Evolutionary conservation across 2,329 filamentous ascomycete species (phyloP).

Genomic region (Teratosphaeriaceae sp.): DNA sequence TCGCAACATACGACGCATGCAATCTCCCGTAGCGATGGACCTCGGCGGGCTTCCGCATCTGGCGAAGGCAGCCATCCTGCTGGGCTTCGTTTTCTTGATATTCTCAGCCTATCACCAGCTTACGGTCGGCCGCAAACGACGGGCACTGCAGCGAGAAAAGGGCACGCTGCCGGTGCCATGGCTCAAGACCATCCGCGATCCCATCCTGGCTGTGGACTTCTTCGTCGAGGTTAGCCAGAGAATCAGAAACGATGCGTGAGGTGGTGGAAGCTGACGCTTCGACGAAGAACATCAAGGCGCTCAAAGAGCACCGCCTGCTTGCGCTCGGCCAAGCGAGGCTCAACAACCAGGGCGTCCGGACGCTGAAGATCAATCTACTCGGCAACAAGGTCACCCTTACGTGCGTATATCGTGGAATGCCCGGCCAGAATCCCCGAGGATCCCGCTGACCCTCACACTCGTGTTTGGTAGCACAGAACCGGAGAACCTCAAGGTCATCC

Average conservation of each 20-base stretch:
- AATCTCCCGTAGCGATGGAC: slow-evolving; percentile 15
- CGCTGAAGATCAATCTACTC: slow-evolving; percentile 35
- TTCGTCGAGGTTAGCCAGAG: too few species aligned
- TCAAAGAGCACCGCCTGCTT: slow-evolving; percentile 33
- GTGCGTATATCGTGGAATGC: too few species aligned
- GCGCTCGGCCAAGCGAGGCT: slow-evolving; percentile 30
- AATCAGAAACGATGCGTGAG: too few species aligned
- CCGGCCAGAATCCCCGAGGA: not conserved
- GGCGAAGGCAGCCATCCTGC: slow-evolving; percentile 22
- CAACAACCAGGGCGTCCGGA: slow-evolving; percentile 21
- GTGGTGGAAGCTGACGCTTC: not conserved
- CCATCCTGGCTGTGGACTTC: slow-evolving; percentile 47
- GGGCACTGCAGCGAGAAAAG: slow-evolving; percentile 34
- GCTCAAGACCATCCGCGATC: slow-evolving; percentile 47
- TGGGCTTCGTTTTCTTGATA: slow-evolving; percentile 26
- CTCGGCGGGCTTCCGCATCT: slow-evolving; percentile 7
- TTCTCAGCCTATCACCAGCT: slow-evolving; percentile 31
- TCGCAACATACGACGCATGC: too few species aligned
- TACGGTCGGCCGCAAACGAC: slow-evolving; percentile 30
- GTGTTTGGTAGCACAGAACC: slow-evolving; percentile 40
- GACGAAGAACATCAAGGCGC: slow-evolving; percentile 33
- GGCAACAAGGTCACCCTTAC: too few species aligned
- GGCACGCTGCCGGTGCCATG: slow-evolving; percentile 42
- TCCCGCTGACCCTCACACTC: slow-evolving; percentile 28
- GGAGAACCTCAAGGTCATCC: slow-evolving; percentile 42